A percentile compares a stretch with the other conserved stretches of the same genome.
phyloP scores from a whole-genome alignment of 441 rosid species.

The Lepidium campestre region DNA sequence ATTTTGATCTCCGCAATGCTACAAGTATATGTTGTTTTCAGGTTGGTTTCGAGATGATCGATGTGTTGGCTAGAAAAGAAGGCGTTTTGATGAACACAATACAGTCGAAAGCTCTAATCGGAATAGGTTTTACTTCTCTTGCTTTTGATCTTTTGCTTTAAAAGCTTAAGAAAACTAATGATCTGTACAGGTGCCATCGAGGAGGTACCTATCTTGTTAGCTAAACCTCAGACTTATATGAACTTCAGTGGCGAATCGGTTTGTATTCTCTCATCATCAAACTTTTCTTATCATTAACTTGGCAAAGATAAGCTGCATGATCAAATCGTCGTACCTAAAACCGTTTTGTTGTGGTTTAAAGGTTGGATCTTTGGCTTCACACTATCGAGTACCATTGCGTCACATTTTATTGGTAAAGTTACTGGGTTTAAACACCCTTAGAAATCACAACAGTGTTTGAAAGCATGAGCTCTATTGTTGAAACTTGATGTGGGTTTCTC shows the following conservation, averaged over 20 bases:
- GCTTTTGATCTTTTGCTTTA: neutral
- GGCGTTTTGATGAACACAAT: constrained; percentile 69
- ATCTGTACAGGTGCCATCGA: constrained; percentile 84
- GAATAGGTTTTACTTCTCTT: constrained; percentile 62
- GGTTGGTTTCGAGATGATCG: constrained; percentile 96
- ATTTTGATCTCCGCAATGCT: neutral
- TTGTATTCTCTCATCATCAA: constrained; percentile 29
- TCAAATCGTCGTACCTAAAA: constrained; percentile 6
- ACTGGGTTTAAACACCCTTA: neutral
- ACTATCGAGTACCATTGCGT: constrained; percentile 85
- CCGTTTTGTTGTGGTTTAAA: constrained; percentile 23
- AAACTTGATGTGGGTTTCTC: constrained; percentile 16
- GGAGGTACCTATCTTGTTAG: constrained; percentile 82
- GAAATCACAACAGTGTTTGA: neutral
- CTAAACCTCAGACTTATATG: constrained; percentile 89
- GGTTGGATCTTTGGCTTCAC: constrained; percentile 91
- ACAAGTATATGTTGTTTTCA: constrained; percentile 18
- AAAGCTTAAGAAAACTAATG: constrained; percentile 18
- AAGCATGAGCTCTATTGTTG: neutral
- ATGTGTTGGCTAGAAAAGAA: constrained; percentile 54
- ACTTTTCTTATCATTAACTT: neutral
- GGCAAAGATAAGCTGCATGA: neutral
- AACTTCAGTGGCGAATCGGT: constrained; percentile 93
- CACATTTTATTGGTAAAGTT: constrained; percentile 71
- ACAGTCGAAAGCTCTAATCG: constrained; percentile 86